phyloP scores from a whole-genome alignment of 768 basidiomycete genomes.

The Hericium erinaceus region DNA sequence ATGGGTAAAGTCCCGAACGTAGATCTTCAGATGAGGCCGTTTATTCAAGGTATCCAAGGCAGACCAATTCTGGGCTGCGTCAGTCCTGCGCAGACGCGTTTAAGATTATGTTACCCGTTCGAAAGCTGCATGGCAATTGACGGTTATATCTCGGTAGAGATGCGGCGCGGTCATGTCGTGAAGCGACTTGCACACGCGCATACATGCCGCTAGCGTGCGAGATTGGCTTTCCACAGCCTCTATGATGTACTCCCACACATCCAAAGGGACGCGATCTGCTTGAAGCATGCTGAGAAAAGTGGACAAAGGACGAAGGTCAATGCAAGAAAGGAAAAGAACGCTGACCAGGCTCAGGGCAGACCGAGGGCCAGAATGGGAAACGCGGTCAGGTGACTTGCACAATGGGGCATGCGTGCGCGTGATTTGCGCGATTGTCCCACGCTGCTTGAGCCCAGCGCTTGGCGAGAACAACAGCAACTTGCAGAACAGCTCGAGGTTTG shows the following conservation, averaged over 20 bases:
- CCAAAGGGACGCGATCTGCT: background rate
- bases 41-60: background rate
- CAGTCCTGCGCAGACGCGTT: background rate
- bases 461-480: background rate
- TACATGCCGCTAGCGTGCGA: background rate
- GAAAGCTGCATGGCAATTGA: background rate
- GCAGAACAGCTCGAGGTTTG: background rate
- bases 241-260: background rate
- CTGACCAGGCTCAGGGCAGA: too few relatives aligned
- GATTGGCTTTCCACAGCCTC: background rate
- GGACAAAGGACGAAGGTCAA: too few relatives aligned
- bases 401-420: background rate
- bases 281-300: background rate
- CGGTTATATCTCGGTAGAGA: background rate
- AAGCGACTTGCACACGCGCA: background rate
- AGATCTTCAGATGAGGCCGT: background rate
- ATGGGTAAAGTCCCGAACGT: background rate
- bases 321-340: too few relatives aligned
- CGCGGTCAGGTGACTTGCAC: slow-evolving; percentile 7
- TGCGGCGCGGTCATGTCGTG: background rate
- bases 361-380: background rate
- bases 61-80: background rate
- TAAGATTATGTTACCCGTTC: background rate
- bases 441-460: background rate
- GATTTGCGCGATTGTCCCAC: background rate